These are phyloP conservation scores for Odontarrhena argentea DNA, from an alignment of 345 rosid species.

Conservation along the genomic window DNA sequence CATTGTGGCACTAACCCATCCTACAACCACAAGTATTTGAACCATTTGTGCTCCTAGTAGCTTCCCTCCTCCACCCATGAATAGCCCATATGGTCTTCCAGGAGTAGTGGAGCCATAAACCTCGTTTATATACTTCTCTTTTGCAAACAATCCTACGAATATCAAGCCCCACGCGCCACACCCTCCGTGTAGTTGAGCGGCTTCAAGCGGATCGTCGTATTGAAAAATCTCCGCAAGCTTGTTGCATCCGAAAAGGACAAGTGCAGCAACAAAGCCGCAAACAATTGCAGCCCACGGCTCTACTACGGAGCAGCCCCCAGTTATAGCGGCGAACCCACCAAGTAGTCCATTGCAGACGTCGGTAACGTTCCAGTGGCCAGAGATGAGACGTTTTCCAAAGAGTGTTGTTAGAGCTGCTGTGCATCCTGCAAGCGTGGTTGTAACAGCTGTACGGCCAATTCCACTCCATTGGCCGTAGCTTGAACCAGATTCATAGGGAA, in stretches of 20 bases:
- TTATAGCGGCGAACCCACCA: slow-evolving; percentile 90
- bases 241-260: slow-evolving; percentile 75
- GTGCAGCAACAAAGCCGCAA: slow-evolving; percentile 80
- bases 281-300: slow-evolving; percentile 94
- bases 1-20: slow-evolving; percentile 90
- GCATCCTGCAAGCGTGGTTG: slow-evolving; percentile 86
- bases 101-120: slow-evolving; percentile 48
- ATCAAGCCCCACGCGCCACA: slow-evolving; percentile 90
- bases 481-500: slow-evolving; percentile 37
- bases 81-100: slow-evolving; percentile 59
- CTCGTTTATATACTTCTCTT: slow-evolving; percentile 52
- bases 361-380: slow-evolving; percentile 89
- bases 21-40: slow-evolving; percentile 64
- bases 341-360: slow-evolving; percentile 92
- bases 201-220: slow-evolving; percentile 80
- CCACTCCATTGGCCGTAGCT: slow-evolving; percentile 84
- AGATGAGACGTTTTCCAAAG: slow-evolving; percentile 69
- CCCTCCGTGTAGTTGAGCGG: slow-evolving; percentile 91
- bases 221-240: slow-evolving; percentile 58
- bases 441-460: slow-evolving; percentile 84
- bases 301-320: slow-evolving; percentile 81
- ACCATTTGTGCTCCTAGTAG: slow-evolving; percentile 80
- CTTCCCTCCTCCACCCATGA: slow-evolving; percentile 91
- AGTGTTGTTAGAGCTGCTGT: slow-evolving; percentile 88
- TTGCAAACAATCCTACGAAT: slow-evolving; percentile 81